Evolutionary conservation across 2,329 filamentous ascomycete genomes (phyloP), one percentile per base, ranked within the genome.

Genomic region (Pseudodiploospora longispora): DNA sequence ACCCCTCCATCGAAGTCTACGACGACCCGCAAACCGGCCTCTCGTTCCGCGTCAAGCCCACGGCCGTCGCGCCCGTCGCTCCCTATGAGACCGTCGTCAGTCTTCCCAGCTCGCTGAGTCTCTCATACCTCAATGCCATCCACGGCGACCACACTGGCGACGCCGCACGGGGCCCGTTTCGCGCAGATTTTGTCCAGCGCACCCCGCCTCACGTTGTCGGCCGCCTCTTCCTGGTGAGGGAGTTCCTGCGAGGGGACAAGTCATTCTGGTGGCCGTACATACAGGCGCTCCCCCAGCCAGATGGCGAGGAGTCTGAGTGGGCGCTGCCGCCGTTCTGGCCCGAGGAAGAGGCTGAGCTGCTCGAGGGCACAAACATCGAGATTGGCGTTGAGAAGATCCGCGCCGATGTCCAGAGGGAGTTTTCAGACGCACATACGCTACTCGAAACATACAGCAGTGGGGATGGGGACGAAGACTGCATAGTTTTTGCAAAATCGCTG

Each of bases 231-330:
- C 69, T 89, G 5, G 71, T 85, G 57, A 77, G 82, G 48, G 78
- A 89, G 58, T 81, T 79, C 55, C 67, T 87, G 30, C 62, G 72
- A 2, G 76, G 75, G 1, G 44, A 62, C 2, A 55, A 70, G 2
- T 85, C 83, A 0, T 78, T 76, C 52, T 89, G 85, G 85, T 71
- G 68, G 58, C 74, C 80, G 1, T 89, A 89, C 61, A 76, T 88
- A 50, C 63, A 65, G 7, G 75, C 76, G 0, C 68, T 89, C 1
- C 83, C 85, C 1, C 76, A 79, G 47, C 81, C 82, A 0, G 69
- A 72, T 7, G 64, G 78, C 2, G 53, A 64, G 4, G 55, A 63
- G 5, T 56, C 61, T 1, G 19, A 19, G 19, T 74, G 84, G 67
- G 69, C 65, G 1, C 71, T 83, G 10, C 79, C 82, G 4, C 68